phyloP scores from a whole-genome alignment of 2,329 filamentous ascomycete genomes.

The Elsinoe necatrix region DNA sequence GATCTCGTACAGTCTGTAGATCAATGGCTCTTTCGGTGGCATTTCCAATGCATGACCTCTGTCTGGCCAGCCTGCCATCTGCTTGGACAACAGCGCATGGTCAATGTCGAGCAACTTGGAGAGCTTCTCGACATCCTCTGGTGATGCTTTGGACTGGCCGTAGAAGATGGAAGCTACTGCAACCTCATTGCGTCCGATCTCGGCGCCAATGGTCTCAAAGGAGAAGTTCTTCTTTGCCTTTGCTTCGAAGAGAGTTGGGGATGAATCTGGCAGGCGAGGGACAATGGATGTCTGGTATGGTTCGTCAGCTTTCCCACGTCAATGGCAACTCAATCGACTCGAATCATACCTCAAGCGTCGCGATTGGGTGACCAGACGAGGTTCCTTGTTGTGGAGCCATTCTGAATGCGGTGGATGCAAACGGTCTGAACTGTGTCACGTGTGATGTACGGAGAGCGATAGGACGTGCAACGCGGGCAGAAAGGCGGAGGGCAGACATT shows the following conservation, averaged over 20 bases:
- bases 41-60: constrained; percentile 70
- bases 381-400: constrained; percentile 26
- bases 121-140: constrained; percentile 61
- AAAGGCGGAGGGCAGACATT: constrained; percentile 8
- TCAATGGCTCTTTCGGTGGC: constrained; percentile 75
- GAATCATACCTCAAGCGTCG: constrained; percentile 24
- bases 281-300: constrained; percentile 55
- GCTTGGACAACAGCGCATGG: constrained; percentile 47
- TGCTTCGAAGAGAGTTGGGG: constrained; percentile 66
- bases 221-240: constrained; percentile 68
- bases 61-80: constrained; percentile 69
- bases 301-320: constrained; percentile 15
- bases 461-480: not conserved
- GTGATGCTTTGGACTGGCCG: constrained; percentile 66
- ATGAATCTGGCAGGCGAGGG: constrained; percentile 61
- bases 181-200: constrained; percentile 71
- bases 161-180: constrained; percentile 86
- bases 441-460: not conserved
- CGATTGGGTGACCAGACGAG: constrained; percentile 27
- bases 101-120: constrained; percentile 56
- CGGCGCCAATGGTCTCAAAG: constrained; percentile 68
- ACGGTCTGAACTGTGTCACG: constrained; percentile 5
- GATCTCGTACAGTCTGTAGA: constrained; percentile 88
- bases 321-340: constrained; percentile 1
- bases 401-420: not conserved